Evolutionary conservation across 2,329 filamentous ascomycete genomes (phyloP).

Genomic region (Hypoxylon sp.): DNA sequence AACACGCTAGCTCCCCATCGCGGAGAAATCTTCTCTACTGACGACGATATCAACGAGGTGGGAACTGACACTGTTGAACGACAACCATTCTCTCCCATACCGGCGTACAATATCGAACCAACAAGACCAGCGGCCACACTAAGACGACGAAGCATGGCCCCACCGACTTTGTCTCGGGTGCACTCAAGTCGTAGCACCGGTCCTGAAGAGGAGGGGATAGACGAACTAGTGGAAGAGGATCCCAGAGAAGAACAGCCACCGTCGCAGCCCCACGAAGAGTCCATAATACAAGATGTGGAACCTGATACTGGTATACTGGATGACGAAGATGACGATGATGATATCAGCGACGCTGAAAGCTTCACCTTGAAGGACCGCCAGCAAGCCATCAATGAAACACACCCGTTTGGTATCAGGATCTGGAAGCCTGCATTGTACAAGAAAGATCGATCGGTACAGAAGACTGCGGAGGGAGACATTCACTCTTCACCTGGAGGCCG

Average conservation of each 20-base stretch:
- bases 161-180: conserved; percentile 52
- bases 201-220: conserved; percentile 45
- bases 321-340: conserved; percentile 72
- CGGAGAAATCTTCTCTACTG: conserved; percentile 87
- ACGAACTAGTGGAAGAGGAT: conserved; percentile 42
- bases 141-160: conserved; percentile 49
- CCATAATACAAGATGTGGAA: conserved; percentile 32
- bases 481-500: conserved; percentile 91
- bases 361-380: conserved; percentile 98
- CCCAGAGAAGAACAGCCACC: conserved; percentile 45
- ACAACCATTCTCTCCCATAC: conserved; percentile 50
- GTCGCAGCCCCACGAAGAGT: conserved; percentile 51
- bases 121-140: conserved; percentile 48
- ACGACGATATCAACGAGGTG: conserved; percentile 85
- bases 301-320: conserved; percentile 50
- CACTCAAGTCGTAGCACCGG: conserved; percentile 51
- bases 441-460: conserved; percentile 94
- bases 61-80: conserved; percentile 69
- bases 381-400: conserved; percentile 97
- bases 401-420: conserved; percentile 97
- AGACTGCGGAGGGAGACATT: conserved; percentile 94
- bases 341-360: conserved; percentile 91
- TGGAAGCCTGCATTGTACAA: conserved; percentile 99
- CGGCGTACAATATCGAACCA: conserved; percentile 44
- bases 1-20: conserved; percentile 76